phyloP scores from a whole-genome alignment of 2,329 filamentous ascomycete genomes.

The Botrytis hyacinthi region DNA sequence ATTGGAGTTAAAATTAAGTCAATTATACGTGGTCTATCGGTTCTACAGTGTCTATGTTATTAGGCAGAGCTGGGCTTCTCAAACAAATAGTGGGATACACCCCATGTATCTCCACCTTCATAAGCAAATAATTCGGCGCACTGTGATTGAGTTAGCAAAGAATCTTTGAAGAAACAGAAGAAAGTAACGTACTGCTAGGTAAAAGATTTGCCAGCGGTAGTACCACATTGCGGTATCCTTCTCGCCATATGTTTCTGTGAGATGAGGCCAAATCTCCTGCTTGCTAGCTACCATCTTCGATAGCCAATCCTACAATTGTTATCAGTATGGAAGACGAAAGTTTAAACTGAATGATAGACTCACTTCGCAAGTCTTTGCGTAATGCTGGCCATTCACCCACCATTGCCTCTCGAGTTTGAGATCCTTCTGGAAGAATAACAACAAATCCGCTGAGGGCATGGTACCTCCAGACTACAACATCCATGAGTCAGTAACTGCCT shows the following conservation, averaged over 20 bases:
- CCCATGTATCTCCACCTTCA: constrained; percentile 65
- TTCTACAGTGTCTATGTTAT: constrained; percentile 13
- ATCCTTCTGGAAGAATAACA: constrained; percentile 65
- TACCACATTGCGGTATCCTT: constrained; percentile 61
- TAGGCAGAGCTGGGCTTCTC: constrained; percentile 47
- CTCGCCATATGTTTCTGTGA: constrained; percentile 64
- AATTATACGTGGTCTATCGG: constrained; percentile 15
- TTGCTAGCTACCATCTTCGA: constrained; percentile 58
- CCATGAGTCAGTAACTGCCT: not conserved
- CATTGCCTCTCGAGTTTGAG: constrained; percentile 60
- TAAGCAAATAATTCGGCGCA: constrained; percentile 63
- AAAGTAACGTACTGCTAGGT: constrained; percentile 50
- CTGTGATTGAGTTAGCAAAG: not conserved
- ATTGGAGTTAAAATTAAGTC: constrained; percentile 18
- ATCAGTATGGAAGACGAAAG: constrained; percentile 12
- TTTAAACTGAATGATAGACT: constrained; percentile 27
- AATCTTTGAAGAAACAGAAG: not conserved
- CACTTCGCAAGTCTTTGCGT: constrained; percentile 68
- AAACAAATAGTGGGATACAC: constrained; percentile 65
- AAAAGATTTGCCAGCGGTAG: constrained; percentile 70
- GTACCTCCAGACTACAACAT: constrained; percentile 57
- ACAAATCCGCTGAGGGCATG: constrained; percentile 65
- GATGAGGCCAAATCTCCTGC: constrained; percentile 59
- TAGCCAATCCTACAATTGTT: constrained; percentile 54
- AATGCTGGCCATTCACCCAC: constrained; percentile 69